phyloP scores from a whole-genome alignment of 1,284 basidiomycete species.

The Cutaneotrichosporon daszewskae region DNA sequence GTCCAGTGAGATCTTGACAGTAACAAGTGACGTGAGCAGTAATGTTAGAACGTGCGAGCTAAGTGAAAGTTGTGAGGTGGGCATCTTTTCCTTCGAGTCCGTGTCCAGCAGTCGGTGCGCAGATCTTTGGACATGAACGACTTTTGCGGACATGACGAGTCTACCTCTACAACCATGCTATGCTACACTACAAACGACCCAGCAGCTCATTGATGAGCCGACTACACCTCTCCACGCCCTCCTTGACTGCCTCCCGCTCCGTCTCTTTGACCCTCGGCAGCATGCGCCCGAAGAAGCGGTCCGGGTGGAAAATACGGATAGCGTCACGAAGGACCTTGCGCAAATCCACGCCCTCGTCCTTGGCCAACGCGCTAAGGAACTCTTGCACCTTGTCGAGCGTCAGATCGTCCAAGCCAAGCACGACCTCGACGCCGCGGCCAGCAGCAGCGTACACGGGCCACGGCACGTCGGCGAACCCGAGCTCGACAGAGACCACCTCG shows the following conservation, averaged over 20 bases:
- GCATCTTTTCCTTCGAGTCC: no score
- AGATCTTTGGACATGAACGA: no score
- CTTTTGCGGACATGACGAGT: no score
- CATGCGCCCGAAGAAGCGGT: slow-evolving; percentile 62
- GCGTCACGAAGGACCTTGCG: slow-evolving; percentile 53
- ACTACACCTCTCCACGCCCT: slow-evolving; percentile 54
- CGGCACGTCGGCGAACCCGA: slow-evolving; percentile 63
- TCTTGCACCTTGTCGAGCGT: slow-evolving; percentile 53
- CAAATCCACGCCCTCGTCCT: slow-evolving; percentile 47
- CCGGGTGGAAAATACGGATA: slow-evolving; percentile 66
- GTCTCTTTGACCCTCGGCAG: slow-evolving; percentile 53
- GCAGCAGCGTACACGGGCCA: slow-evolving; percentile 60
- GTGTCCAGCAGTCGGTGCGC: no score
- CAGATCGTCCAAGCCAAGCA: slow-evolving; percentile 48
- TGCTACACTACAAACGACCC: no score
- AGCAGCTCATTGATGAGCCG: slow-evolving; percentile 28
- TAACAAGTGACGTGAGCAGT: no score
- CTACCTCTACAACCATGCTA: no score
- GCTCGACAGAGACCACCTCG: slow-evolving; percentile 19
- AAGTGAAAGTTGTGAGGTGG: no score
- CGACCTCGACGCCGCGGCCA: slow-evolving; percentile 30
- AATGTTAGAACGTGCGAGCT: no score
- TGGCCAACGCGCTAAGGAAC: slow-evolving; percentile 54
- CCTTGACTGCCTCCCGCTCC: slow-evolving; percentile 58
- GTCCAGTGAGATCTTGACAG: no score